Base-by-base conservation (phyloP, 1,139 yeast species). In the Zygotorulaspora mrakii region DNA sequence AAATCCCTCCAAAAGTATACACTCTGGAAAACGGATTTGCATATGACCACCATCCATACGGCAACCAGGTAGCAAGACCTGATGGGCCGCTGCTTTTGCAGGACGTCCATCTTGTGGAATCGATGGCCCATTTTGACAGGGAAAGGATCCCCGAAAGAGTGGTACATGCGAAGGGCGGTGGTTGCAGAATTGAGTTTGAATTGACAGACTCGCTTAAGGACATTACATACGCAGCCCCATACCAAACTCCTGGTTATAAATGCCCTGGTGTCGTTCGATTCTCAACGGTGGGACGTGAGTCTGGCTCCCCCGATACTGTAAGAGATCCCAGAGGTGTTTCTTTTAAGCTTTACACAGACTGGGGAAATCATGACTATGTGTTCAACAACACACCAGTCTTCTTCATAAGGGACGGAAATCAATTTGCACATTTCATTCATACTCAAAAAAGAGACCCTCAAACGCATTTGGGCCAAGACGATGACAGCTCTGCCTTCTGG, bases 291-390 rank as follows among this genome's bases (percentile, higher is more conserved):
- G 94, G 94, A 55, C 95, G 95, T 52, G 95, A 86, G 67, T 67
- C 68, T 46, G 95, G 94, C 42, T 76, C 88, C 37, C 79, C 95
- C 28, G 95, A 86, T 63, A 71, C 91, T 32, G 91, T 87, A 33
- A 79, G 95, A 69, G 95, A 86, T 62, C 95, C 95, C 50, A 77
- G 95, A 68, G 95, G 95, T 18, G 85, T 84, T 65, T 71, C 94
- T 39, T 77, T 82, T 54, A 85, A 85, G 68, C 74, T 86, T 56
- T 83, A 83, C 69, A 86, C 95, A 37, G 88, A 84, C 57, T 91
- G 85, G 65, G 95, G 95, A 56, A 82, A 81, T 68, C 71, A 82
- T 65, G 95, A 86, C 70, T 80, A 84, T 72, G 95, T 86, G 27
- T 83, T 80, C 73, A 86, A 85, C 74, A 86, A 86, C 72, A 86